Evolutionary conservation across 2,329 filamentous ascomycete species (phyloP).

Genomic region (Fusarium musae): DNA sequence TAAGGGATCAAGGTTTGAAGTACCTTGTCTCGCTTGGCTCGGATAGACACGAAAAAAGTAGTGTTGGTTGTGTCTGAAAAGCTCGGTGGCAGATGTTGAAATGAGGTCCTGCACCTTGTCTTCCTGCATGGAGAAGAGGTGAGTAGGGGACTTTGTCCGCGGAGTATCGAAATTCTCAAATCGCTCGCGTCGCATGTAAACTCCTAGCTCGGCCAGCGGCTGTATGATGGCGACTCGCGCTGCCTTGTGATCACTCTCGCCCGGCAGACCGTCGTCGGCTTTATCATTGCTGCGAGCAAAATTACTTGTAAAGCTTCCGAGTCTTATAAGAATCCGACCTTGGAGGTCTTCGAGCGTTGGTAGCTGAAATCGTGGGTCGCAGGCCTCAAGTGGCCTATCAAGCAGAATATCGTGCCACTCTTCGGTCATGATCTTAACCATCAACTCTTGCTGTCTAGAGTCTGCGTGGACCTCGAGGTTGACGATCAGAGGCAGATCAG

Average conservation of each 20-base stretch:
- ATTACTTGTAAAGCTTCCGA: too few relatives aligned
- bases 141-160: fast-evolving
- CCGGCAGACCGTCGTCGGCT: too few relatives aligned
- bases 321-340: not conserved
- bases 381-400: fast-evolving
- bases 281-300: too few relatives aligned
- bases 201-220: not conserved
- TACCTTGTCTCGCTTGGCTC: fast-evolving
- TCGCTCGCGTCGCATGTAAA: fast-evolving
- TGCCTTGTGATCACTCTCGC: too few relatives aligned
- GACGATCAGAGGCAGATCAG: not conserved
- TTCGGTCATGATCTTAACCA: not conserved
- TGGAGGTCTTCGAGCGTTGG: not conserved
- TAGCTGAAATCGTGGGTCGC: not conserved
- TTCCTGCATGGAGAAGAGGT: not conserved
- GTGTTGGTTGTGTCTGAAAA: fast-evolving
- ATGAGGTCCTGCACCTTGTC: fast-evolving
- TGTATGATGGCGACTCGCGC: not conserved
- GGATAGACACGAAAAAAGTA: fast-evolving
- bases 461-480: fast-evolving
- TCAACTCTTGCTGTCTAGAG: fast-evolving
- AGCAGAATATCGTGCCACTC: fast-evolving
- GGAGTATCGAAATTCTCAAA: not conserved
- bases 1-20: fast-evolving
- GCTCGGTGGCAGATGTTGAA: fast-evolving